phyloP scores from a whole-genome alignment of 176 grass and related monocot genomes.

The Phoenix roebelenii region DNA sequence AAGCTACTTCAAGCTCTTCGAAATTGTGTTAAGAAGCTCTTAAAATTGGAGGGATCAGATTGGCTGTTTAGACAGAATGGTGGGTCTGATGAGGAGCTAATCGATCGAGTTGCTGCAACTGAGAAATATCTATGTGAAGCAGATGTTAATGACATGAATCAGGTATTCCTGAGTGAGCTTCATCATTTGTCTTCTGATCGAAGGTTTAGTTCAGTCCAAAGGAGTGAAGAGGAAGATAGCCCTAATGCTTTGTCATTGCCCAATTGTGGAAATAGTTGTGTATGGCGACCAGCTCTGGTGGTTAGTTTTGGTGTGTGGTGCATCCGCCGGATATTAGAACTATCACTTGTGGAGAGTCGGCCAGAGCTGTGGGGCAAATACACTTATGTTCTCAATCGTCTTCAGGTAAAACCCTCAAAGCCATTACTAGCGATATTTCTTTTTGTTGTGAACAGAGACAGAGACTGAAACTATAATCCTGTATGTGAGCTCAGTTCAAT shows the following conservation, averaged over 20 bases:
- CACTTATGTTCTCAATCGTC: constrained; percentile 94
- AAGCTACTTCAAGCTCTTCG: constrained; percentile 78
- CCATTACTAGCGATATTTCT: too few species aligned
- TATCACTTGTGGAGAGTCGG: constrained; percentile 86
- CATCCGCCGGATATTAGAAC: constrained; percentile 54
- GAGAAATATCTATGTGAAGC: constrained; percentile 40
- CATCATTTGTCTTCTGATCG: constrained; percentile 4
- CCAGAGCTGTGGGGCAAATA: constrained; percentile 99
- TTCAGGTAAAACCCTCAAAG: constrained; percentile 43
- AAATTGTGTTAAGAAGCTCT: constrained; percentile 56
- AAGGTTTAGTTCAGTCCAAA: constrained; percentile 10
- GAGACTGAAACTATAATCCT: too few species aligned
- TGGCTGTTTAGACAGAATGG: constrained; percentile 72
- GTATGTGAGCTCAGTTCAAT: too few species aligned
- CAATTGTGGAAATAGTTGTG: constrained; percentile 80
- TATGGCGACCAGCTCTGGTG: constrained; percentile 60
- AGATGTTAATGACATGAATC: constrained; percentile 31
- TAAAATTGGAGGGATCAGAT: constrained; percentile 74
- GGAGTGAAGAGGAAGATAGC: constrained; percentile 19
- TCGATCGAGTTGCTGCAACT: constrained; percentile 49
- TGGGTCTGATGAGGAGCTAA: constrained; percentile 80
- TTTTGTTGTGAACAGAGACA: too few species aligned
- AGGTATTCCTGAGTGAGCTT: background rate
- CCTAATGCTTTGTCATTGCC: constrained; percentile 26
- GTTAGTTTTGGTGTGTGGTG: constrained; percentile 98